These are phyloP conservation scores for Auricularia sp. DNA, from an alignment of 768 basidiomycete genomes.

Conservation along the genomic window DNA sequence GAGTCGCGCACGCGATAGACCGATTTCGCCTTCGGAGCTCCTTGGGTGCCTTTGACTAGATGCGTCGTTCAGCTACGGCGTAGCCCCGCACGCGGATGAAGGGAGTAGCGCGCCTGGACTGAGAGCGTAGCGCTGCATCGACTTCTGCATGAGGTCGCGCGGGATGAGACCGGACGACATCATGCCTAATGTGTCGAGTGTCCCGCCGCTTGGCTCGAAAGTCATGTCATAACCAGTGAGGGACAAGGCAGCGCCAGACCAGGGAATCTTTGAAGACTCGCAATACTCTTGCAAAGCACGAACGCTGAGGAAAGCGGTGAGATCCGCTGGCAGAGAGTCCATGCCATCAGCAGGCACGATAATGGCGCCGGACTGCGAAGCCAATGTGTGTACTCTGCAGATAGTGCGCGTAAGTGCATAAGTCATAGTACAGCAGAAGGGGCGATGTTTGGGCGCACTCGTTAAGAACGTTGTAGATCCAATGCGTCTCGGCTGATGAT, in stretches of 20 bases:
- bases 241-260: slow-evolving; percentile 16
- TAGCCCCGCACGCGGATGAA: not conserved
- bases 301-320: slow-evolving; percentile 57
- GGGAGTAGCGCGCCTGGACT: slow-evolving; percentile 30
- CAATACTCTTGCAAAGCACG: slow-evolving; percentile 49
- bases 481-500: slow-evolving; percentile 44
- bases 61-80: too few relatives aligned
- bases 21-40: slow-evolving; percentile 18
- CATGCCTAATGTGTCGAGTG: slow-evolving; percentile 27
- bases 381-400: slow-evolving; percentile 58
- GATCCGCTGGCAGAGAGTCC: slow-evolving; percentile 71
- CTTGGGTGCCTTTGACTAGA: slow-evolving; percentile 21
- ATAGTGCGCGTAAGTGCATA: not conserved
- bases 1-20: slow-evolving; percentile 30
- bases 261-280: slow-evolving; percentile 17
- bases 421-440: not conserved
- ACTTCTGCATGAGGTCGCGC: slow-evolving; percentile 17
- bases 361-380: slow-evolving; percentile 58
- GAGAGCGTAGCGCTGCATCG: slow-evolving; percentile 29
- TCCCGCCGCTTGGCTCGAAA: slow-evolving; percentile 56
- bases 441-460: slow-evolving; percentile 25
- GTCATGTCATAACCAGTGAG: slow-evolving; percentile 38
- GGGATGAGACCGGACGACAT: slow-evolving; percentile 20
- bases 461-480: slow-evolving; percentile 52
- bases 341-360: slow-evolving; percentile 74